Conservation (phyloP, 73 alveolate genomes). For the Paramecium bursaria region DNA sequence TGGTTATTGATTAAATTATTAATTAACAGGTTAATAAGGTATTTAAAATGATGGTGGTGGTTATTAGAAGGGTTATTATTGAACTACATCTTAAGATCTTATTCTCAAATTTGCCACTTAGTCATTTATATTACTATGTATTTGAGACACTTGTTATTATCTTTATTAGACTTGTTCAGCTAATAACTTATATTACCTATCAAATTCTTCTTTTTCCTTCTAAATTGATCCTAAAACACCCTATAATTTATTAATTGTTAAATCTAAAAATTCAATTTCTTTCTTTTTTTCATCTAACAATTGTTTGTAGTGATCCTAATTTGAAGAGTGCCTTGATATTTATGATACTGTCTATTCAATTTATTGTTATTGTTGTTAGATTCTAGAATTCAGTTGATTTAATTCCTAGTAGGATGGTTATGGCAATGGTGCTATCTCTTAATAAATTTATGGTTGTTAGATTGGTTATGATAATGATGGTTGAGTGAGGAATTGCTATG, state of each 20-base stretch:
- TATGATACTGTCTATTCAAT: neutral
- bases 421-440: neutral
- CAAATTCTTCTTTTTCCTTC: neutral
- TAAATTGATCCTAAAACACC: neutral
- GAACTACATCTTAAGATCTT: neutral
- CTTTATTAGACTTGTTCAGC: neutral
- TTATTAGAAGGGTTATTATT: neutral
- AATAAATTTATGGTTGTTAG: neutral
- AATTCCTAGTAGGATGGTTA: neutral
- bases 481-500: neutral
- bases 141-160: too few species aligned
- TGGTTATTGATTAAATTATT: too few species aligned
- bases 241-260: constrained; percentile 12
- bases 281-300: neutral
- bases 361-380: neutral
- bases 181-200: too few species aligned
- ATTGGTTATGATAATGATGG: neutral
- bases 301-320: neutral
- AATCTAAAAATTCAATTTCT: constrained; percentile 4
- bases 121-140: neutral
- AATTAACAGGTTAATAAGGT: too few species aligned
- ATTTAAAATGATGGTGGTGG: neutral
- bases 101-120: neutral
- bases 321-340: too few species aligned
- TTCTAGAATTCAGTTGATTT: neutral